Evolutionary conservation across 2,329 filamentous ascomycete genomes (phyloP).

Genomic region (Alternaria ethzedia): DNA sequence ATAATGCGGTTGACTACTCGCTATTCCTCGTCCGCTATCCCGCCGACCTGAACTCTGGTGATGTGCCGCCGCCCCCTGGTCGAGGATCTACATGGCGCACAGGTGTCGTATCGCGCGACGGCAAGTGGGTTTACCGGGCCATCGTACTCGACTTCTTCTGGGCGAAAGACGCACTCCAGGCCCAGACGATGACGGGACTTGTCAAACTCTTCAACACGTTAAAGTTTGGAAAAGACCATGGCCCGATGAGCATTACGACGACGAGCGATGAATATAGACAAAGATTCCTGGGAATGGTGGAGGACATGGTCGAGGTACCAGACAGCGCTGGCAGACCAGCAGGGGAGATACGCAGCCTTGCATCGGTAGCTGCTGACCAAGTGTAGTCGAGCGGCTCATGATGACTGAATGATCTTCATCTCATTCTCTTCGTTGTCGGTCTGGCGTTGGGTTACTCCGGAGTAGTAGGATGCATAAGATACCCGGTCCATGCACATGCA

Average conservation of each 20-base stretch:
- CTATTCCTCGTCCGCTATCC: constrained; percentile 71
- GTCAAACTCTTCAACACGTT: constrained; percentile 67
- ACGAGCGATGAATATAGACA: constrained; percentile 70
- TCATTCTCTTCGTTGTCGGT: neutral
- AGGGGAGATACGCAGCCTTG: constrained; percentile 34
- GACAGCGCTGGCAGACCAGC: constrained; percentile 42
- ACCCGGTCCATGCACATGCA: constrained; percentile 1
- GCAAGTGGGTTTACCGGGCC: constrained; percentile 70
- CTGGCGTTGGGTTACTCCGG: neutral
- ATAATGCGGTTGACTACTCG: constrained; percentile 77
- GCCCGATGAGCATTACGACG: constrained; percentile 78
- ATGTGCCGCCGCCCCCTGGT: constrained; percentile 43
- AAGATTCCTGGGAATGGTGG: constrained; percentile 61
- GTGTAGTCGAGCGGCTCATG: constrained; percentile 4
- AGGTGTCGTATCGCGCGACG: constrained; percentile 66
- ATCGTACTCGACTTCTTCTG: constrained; percentile 79
- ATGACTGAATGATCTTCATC: neutral
- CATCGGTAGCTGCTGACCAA: constrained; percentile 13
- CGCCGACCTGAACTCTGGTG: constrained; percentile 40
- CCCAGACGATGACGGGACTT: constrained; percentile 69
- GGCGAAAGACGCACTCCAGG: constrained; percentile 73
- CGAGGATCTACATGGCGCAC: constrained; percentile 62
- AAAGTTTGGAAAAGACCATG: constrained; percentile 62
- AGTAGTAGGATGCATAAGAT: constrained; percentile 2
- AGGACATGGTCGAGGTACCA: constrained; percentile 44